phyloP scores from a whole-genome alignment of 163 green algal species.

The Coccomyxa subellipsoidea region DNA sequence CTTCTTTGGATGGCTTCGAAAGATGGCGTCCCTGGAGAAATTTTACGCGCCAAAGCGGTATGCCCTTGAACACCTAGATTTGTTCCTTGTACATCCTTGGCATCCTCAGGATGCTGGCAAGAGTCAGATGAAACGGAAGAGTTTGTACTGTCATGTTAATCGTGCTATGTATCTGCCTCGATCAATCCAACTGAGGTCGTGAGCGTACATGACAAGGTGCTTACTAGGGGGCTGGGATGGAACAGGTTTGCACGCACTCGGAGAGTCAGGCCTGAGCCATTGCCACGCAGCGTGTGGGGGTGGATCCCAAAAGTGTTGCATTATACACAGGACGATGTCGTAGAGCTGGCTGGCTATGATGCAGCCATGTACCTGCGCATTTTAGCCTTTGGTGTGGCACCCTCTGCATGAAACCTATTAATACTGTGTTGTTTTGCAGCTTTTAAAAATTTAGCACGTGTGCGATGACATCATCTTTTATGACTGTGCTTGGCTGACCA shows the following conservation, averaged over 20 bases:
- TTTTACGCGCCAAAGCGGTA: constrained; percentile 46
- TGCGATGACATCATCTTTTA: not conserved
- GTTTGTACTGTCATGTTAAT: no score
- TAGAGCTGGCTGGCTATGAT: constrained; percentile 64
- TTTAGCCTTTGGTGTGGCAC: constrained; percentile 60
- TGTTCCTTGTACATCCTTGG: no score
- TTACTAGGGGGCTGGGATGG: not conserved
- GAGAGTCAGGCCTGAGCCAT: constrained; percentile 8
- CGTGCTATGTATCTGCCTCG: no score
- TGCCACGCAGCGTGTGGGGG: constrained; percentile 19
- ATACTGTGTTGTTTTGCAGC: not conserved
- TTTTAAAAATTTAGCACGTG: not conserved
- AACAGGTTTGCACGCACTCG: constrained; percentile 16
- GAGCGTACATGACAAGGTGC: not conserved
- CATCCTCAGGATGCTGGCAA: no score
- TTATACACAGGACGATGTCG: constrained; percentile 48
- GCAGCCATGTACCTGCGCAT: constrained; percentile 73
- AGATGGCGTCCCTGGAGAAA: not conserved
- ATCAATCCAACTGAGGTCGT: not conserved
- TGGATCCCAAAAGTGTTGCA: constrained; percentile 32
- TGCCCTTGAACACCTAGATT: not conserved
- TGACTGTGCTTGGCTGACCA: not conserved
- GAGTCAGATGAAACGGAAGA: no score
- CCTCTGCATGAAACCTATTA: not conserved
- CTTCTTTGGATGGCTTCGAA: not conserved